A percentile compares a stretch with the other conserved stretches of the same genome.
These are phyloP conservation scores for Globisporangium middletonii DNA, from an alignment of 352 stramenopile genomes.

Conservation along the genomic window DNA sequence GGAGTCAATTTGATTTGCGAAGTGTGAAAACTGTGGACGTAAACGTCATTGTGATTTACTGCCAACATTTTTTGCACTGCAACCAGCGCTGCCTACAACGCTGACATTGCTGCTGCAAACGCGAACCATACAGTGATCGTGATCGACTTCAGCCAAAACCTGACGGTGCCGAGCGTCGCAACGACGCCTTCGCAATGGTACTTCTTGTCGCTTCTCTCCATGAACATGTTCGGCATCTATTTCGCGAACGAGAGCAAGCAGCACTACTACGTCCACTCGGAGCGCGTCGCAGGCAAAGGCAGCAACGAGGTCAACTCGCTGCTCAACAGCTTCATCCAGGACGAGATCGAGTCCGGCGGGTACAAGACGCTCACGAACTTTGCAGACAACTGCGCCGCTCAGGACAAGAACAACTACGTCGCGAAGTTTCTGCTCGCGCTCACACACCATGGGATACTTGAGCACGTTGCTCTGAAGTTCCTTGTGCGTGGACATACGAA, in stretches of 20 bases:
- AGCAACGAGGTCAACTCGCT: not conserved
- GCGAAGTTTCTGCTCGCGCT: not conserved
- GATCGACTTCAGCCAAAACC: not conserved
- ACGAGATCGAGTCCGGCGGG: not conserved
- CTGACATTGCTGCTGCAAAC: not conserved
- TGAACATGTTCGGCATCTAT: conserved; percentile 16
- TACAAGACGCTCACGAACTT: not conserved
- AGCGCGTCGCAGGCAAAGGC: not conserved
- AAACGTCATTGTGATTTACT: not conserved
- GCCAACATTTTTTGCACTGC: not conserved
- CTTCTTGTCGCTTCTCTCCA: conserved; percentile 12
- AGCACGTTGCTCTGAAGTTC: not conserved
- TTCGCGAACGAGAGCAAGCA: conserved; percentile 10
- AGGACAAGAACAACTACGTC: not conserved
- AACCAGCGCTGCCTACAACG: not conserved
- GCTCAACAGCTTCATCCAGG: not conserved
- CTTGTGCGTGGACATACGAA: not conserved
- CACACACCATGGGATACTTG: not conserved
- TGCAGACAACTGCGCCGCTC: not conserved
- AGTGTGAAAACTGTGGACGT: not conserved
- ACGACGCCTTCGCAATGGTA: conserved; percentile 12
- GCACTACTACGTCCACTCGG: conserved; percentile 10
- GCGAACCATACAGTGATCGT: not conserved
- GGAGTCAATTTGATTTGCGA: not conserved
- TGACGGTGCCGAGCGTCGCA: conserved; percentile 5